These are phyloP conservation scores for Bidens hawaiensis DNA, from an alignment of 140 eudicot genomes.

Conservation along the genomic window DNA sequence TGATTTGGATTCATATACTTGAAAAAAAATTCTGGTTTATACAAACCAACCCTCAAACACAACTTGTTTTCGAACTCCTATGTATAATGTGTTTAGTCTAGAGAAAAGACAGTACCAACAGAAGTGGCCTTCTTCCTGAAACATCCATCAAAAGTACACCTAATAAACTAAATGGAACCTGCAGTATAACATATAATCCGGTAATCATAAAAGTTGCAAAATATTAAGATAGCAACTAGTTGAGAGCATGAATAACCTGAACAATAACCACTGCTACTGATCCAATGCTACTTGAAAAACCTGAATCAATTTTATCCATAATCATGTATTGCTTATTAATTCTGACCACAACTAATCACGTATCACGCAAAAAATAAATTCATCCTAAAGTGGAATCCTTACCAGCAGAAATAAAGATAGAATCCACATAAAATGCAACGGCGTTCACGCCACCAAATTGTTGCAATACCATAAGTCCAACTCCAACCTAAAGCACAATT, in stretches of 20 bases:
- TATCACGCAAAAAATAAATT: no score
- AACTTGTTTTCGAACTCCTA: no score
- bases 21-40: no score
- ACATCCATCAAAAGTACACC: slow-evolving; percentile 83
- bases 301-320: no score
- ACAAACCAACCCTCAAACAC: no score
- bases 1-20: no score
- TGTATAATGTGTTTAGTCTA: no score
- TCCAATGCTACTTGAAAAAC: slow-evolving; percentile 62
- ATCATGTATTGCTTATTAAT: no score
- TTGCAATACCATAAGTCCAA: slow-evolving; percentile 80
- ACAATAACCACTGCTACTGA: slow-evolving; percentile 71
- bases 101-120: slow-evolving; percentile 43
- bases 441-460: slow-evolving; percentile 84
- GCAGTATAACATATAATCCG: slow-evolving; percentile 28
- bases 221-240: background rate
- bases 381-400: background rate
- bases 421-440: slow-evolving; percentile 64
- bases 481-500: slow-evolving; percentile 47
- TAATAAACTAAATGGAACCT: slow-evolving; percentile 65
- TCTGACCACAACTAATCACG: no score
- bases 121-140: slow-evolving; percentile 69
- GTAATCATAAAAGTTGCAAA: background rate
- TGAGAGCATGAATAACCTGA: slow-evolving; percentile 42
- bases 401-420: no score